Percentiles rank a stretch among this genome's conserved stretches.
These are phyloP conservation scores for Penicillium taxi DNA, from an alignment of 495 filamentous ascomycete genomes.

Conservation along the genomic window DNA sequence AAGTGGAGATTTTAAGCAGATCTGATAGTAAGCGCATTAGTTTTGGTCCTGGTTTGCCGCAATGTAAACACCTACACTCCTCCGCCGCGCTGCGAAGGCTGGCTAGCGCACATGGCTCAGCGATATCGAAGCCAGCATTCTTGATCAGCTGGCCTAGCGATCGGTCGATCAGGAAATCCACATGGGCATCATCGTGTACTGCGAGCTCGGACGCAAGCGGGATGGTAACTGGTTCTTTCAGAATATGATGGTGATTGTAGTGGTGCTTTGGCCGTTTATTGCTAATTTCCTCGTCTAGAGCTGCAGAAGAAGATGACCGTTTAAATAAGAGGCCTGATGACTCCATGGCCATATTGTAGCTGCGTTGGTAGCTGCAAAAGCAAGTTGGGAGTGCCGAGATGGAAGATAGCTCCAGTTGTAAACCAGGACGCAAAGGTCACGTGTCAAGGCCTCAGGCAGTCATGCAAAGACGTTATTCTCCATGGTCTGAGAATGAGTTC, in stretches of 20 bases:
- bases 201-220: slow-evolving; percentile 16
- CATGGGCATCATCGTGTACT: slow-evolving; percentile 34
- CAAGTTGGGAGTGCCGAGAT: no score
- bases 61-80: slow-evolving; percentile 47
- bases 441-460: slow-evolving; percentile 9
- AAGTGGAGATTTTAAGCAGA: slow-evolving; percentile 47
- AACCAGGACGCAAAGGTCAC: no score
- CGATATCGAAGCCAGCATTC: slow-evolving; percentile 50
- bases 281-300: slow-evolving; percentile 19
- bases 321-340: slow-evolving; percentile 31
- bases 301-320: slow-evolving; percentile 36
- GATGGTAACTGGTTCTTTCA: slow-evolving; percentile 30
- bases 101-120: slow-evolving; percentile 51
- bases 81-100: slow-evolving; percentile 49
- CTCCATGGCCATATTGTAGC: slow-evolving; percentile 30
- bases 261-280: slow-evolving; percentile 39
- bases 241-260: slow-evolving; percentile 40
- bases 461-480: no score
- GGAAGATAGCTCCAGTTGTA: no score
- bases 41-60: background rate
- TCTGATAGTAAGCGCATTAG: slow-evolving; percentile 32
- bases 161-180: slow-evolving; percentile 48
- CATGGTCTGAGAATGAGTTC: no score
- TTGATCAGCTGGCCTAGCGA: slow-evolving; percentile 47
- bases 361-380: no score